Evolutionary conservation across 2,329 filamentous ascomycete species (phyloP).

Genomic region (Pyricularia grisea): DNA sequence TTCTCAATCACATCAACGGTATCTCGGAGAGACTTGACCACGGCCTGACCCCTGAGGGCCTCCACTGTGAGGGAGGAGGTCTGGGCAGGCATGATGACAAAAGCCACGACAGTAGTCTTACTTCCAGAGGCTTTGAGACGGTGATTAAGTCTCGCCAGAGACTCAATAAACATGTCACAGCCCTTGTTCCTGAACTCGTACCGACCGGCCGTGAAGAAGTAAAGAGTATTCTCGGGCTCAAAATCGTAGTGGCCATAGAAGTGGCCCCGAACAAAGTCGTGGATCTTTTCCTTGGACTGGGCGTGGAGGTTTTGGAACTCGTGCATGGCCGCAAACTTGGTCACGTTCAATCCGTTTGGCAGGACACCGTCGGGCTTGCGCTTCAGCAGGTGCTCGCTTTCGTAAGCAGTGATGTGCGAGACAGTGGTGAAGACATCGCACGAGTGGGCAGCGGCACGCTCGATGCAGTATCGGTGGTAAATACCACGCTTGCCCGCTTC

Average conservation of each 20-base stretch:
- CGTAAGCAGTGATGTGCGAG: conserved; percentile 96
- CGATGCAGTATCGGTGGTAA: conserved; percentile 97
- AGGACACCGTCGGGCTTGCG: conserved; percentile 94
- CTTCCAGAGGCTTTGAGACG: conserved; percentile 75
- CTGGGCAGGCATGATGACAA: conserved; percentile 98
- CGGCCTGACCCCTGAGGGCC: conserved; percentile 90
- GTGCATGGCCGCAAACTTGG: conserved; percentile 96
- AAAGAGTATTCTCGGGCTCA: conserved; percentile 90
- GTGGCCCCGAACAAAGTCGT: conserved; percentile 94
- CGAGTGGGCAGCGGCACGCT: conserved; percentile 83
- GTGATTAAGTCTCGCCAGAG: conserved; percentile 88
- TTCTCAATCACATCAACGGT: conserved; percentile 89
- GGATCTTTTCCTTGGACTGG: conserved; percentile 93
- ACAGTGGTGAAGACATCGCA: conserved; percentile 98
- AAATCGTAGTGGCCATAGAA: conserved; percentile 99
- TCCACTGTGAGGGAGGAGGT: conserved; percentile 93
- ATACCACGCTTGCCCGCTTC: conserved; percentile 97
- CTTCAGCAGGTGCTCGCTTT: conserved; percentile 95
- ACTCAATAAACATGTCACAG: conserved; percentile 99
- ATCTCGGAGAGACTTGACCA: conserved; percentile 91
- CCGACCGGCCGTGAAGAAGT: conserved; percentile 93
- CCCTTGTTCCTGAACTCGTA: conserved; percentile 99
- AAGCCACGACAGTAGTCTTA: conserved; percentile 90
- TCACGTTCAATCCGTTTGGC: conserved; percentile 95
- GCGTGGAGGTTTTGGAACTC: conserved; percentile 98